Evolutionary conservation across 2,329 filamentous ascomycete species (phyloP), one percentile per base, ranked within the genome.

Genomic region (Myriosclerotinia curreyana): DNA sequence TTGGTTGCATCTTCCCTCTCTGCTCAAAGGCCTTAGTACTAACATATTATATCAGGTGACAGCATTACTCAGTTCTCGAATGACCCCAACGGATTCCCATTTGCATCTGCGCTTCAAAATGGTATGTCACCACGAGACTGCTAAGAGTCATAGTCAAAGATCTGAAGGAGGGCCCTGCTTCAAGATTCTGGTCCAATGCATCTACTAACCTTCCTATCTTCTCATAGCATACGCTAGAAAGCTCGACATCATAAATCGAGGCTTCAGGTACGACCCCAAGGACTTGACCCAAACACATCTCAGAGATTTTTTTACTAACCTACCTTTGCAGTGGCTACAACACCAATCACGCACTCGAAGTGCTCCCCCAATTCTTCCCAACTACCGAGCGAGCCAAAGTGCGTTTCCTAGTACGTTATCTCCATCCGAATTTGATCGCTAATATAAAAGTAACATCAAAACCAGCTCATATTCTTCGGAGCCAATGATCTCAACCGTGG

Each of bases 401-500:
- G 15, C 60, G 44, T 86, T 65, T 88, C 1, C 20, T 63, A 4
- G 61, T 63, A 22, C 14, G 90, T 71, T 2, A 36, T 20, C 20
- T 6, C 2, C 20, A 31, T 22, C 2, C 7, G 5, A 11, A 46
- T 1, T 7, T 5, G 2, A 11, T 22, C 28, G 1, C 34, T 3
- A 34, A 5, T 15, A 15, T 15, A 44, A 34, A 22, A 9, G 28
- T 14, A 8, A 58, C 7, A 25, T 44, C n/a, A 17, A 14, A 25
- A 34, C 38, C 9, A 72, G 70, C 66, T 75, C 44, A 79, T 96
- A 65, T 88, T 96, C 71, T 87, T 97, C 66, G 94, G 94, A 17
- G 92, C 94, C 71, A 98, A 98, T 74, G 94, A 98, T 75, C 88
- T 92, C 3, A 87, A 87, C 60, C 76, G 94, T 2, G 66, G 69